Evolutionary conservation across 225 moss, liverwort and hornwort species (phyloP), one percentile per base, ranked within the genome.

Genomic region (Ulota crispa): DNA sequence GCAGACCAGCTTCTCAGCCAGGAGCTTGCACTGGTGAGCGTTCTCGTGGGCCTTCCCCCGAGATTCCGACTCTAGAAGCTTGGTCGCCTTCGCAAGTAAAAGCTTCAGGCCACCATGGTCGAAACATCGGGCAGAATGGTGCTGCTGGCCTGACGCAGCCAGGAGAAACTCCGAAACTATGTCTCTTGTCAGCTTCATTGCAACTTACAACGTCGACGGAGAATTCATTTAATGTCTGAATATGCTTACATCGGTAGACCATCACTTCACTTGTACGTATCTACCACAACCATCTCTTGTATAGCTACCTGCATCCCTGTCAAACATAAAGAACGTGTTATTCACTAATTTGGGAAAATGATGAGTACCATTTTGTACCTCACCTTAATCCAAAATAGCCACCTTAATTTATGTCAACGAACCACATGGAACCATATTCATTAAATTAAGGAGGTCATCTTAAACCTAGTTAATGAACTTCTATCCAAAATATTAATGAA

Each of bases 101-200:
- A 13, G 23, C n/a, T 80, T 61, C 4, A 80, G 39, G 6, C 9
- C 32, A 21, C 31, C 15, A 31, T 69, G 80, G 62, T 80, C 75
- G 42, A 24, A 63, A 14, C 69, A 60, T 9, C 37, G 41, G 42
- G 27, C 67, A 7, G 82, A 31, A 27, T n/a, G 61, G 18, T 84
- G 80, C 13, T 55, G 69, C 55, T 80, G 75, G 53, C 80, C 84
- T 2, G 76, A 69, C 5, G 84, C 84, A 39, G 84, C 30, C 11
- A 84, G 80, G 20, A 84, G 43, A 26, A 43, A 26, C 1, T 34
- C 20, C 1, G 70, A 39, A 30, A 84, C 75, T n/a, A 84, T 80
- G 8, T 64, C 55, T 53, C 80, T 63, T 13, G 80, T 75, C 61
- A 84, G 26, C 63, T 15, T 68, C 84, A 84, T 84, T 31, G 9